A percentile compares a stretch with the other conserved stretches of the same genome.
Evolutionary conservation across 352 stramenopile genomes (phyloP).

Genomic region (Pythium monospermum): DNA sequence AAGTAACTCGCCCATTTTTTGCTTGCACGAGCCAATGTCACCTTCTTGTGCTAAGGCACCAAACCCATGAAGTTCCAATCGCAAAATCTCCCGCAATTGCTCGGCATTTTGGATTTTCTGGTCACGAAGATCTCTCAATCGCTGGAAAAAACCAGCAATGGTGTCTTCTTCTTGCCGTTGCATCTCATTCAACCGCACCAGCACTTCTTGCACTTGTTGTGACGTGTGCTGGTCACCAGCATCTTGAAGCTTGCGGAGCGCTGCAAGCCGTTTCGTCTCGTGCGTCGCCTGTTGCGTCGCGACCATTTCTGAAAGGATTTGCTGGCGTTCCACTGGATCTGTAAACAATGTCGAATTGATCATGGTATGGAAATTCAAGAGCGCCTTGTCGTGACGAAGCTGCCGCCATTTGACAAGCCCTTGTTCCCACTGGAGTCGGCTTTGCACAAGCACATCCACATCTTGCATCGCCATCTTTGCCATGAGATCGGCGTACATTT

Average conservation of each 20-base stretch:
- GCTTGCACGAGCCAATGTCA: slow-evolving; percentile 30
- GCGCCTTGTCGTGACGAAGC: slow-evolving; percentile 70
- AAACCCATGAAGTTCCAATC: slow-evolving; percentile 56
- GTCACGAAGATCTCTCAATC: slow-evolving; percentile 37
- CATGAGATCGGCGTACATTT: slow-evolving; percentile 67
- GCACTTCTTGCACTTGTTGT: slow-evolving; percentile 29
- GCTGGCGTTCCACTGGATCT: slow-evolving; percentile 55
- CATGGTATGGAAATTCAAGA: slow-evolving; percentile 50
- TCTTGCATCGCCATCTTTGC: slow-evolving; percentile 60
- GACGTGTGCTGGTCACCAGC: slow-evolving; percentile 38
- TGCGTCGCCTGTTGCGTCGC: slow-evolving; percentile 50
- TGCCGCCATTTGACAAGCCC: slow-evolving; percentile 60
- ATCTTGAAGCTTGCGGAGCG: slow-evolving; percentile 44
- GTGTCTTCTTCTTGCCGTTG: slow-evolving; percentile 65
- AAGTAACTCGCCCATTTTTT: slow-evolving; percentile 30
- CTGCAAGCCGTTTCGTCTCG: slow-evolving; percentile 34
- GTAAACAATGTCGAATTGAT: slow-evolving; percentile 64
- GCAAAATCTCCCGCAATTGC: slow-evolving; percentile 36
- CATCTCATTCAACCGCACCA: slow-evolving; percentile 37
- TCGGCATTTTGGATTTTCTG: slow-evolving; percentile 31
- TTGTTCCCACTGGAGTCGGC: slow-evolving; percentile 60
- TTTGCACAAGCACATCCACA: slow-evolving; percentile 53
- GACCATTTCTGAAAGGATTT: slow-evolving; percentile 49
- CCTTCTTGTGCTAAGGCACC: slow-evolving; percentile 57
- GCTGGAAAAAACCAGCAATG: slow-evolving; percentile 54